Evolutionary conservation across 2,329 filamentous ascomycete species (phyloP).

Genomic region (Colletotrichum plurivorum): DNA sequence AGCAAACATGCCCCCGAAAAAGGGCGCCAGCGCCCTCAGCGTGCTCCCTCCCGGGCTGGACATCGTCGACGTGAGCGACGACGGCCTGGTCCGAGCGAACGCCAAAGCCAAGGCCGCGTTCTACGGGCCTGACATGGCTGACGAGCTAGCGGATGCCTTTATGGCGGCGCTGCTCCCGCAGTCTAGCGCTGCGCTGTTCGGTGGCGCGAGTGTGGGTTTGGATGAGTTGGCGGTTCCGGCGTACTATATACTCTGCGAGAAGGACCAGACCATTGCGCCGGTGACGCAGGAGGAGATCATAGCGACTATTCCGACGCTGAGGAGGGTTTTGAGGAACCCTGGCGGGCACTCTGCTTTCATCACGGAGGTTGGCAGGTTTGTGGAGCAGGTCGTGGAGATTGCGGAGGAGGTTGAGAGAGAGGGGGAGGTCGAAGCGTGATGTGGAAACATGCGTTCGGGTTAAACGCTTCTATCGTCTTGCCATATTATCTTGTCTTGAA

Average conservation of each 20-base stretch:
- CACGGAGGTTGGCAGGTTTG: slow-evolving; percentile 17
- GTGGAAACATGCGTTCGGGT: too few relatives aligned
- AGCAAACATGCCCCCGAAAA: slow-evolving; percentile 19
- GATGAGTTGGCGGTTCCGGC: slow-evolving; percentile 14
- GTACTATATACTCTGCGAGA: slow-evolving; percentile 29
- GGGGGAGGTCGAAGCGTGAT: too few relatives aligned
- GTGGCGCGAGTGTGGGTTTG: neutral
- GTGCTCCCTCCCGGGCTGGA: slow-evolving; percentile 21
- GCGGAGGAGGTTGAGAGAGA: neutral
- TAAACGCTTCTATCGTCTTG: too few relatives aligned
- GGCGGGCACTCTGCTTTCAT: slow-evolving; percentile 27
- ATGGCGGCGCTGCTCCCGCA: slow-evolving; percentile 21
- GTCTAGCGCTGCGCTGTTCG: slow-evolving; percentile 10
- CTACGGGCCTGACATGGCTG: slow-evolving; percentile 29
- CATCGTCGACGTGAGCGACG: slow-evolving; percentile 11
- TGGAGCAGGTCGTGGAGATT: slow-evolving; percentile 21
- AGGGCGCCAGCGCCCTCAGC: slow-evolving; percentile 20
- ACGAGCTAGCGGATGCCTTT: slow-evolving; percentile 6
- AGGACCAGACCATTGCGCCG: slow-evolving; percentile 20
- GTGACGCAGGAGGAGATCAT: slow-evolving; percentile 18
- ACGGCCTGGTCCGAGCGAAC: slow-evolving; percentile 17
- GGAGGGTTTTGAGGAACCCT: slow-evolving; percentile 20
- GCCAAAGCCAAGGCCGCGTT: slow-evolving; percentile 20
- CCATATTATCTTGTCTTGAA: too few relatives aligned
- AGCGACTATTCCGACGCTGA: slow-evolving; percentile 13